Evolutionary conservation across 441 rosid genomes (phyloP), one percentile per base, ranked within the genome.

Genomic region (Capsella rubella): DNA sequence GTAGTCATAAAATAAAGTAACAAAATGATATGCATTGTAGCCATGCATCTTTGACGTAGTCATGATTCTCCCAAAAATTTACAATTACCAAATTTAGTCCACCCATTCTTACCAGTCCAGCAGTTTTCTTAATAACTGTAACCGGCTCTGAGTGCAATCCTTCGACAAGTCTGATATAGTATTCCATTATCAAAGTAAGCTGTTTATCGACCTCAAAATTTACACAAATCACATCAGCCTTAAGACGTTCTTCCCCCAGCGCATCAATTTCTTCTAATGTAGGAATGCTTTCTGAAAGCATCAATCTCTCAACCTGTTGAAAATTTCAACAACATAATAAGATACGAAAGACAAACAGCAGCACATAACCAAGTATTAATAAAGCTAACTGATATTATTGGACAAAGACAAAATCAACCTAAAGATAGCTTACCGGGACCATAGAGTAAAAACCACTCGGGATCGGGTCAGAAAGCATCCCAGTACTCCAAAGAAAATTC

Each of bases 381-480:
- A 14, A 50, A 54, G 31, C 13, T 28, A 68, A 29, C 53, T 10
- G 15, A 49, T 7, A 4, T 6, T 1, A 52, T 2, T 8, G 50
- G 50, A 51, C 5, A 21, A 8, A 14, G 8, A 54, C n/a, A 42
- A 50, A 47, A 67, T 16, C 27, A 35, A 45, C 25, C 2, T 34
- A 13, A 55, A 76, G 65, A 40, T 50, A 49, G 62, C 95, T 89
- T 79, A 92, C 98, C 69, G 85, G 90, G 69, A 80, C 75, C 71
- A 92, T 85, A 37, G 87, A 88, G 83, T 92, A 92, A 81, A 89
- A 90, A 50, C 98, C 96, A 82, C 83, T 80, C 52, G 96, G 93
- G 29, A 95, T 88, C 28, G 73, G 84, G 45, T 88, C 95, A 57
- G 89, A 84, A 67, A 89, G 92, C 73, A 82, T 81, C 69, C 97